Evolutionary conservation across 139 green algal species (phyloP).

Genomic region (Chloropicon primus): DNA sequence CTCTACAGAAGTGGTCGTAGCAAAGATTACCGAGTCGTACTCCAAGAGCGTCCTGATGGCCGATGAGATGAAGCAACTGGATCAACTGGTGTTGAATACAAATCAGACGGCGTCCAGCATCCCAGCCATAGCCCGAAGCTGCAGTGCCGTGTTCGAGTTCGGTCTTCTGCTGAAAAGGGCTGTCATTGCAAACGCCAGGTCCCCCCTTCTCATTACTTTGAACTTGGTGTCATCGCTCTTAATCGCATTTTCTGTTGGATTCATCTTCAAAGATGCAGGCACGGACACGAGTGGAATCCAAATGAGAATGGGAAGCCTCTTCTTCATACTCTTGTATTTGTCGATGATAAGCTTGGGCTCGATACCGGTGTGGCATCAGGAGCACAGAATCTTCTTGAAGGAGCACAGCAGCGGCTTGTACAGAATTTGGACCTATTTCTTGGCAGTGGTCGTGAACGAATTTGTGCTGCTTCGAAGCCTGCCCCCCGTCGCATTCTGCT

Average conservation of each 20-base stretch:
- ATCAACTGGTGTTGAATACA: background rate
- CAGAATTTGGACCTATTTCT: background rate
- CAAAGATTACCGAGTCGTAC: background rate
- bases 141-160: background rate
- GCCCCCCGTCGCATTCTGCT: background rate
- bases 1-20: background rate
- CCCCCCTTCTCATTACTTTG: background rate
- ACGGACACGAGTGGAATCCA: slow-evolving; percentile 27
- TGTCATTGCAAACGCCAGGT: background rate
- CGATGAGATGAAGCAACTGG: background rate
- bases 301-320: slow-evolving; percentile 30
- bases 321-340: slow-evolving; percentile 62
- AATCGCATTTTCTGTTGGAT: background rate
- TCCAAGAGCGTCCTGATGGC: background rate
- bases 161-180: background rate
- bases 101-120: background rate
- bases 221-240: background rate
- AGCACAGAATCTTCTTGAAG: slow-evolving; percentile 43
- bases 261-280: slow-evolving; percentile 18
- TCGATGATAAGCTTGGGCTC: slow-evolving; percentile 48
- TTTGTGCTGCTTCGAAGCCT: background rate
- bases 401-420: slow-evolving; percentile 18
- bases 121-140: background rate
- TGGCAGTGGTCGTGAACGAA: slow-evolving; percentile 25
- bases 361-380: slow-evolving; percentile 52